Conservation (phyloP, 2,329 filamentous ascomycete genomes). For the Penicillium sp. region DNA sequence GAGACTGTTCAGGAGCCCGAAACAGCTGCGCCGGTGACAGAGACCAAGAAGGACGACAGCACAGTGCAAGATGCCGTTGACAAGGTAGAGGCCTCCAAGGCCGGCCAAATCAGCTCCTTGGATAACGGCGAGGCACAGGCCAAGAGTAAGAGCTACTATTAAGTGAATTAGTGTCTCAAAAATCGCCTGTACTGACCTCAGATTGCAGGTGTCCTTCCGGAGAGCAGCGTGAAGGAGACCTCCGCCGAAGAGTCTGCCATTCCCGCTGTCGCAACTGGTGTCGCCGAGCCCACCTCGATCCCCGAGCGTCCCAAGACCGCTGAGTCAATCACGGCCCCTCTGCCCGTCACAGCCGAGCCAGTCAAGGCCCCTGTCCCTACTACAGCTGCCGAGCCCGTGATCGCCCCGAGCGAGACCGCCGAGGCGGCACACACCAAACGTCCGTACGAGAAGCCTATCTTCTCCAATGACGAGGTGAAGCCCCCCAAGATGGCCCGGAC, state of each 20-base stretch:
- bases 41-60: slow-evolving; percentile 13
- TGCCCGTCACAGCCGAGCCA: neutral
- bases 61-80: slow-evolving; percentile 20
- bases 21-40: slow-evolving; percentile 2
- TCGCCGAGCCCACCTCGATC: slow-evolving; percentile 4
- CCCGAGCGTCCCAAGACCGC: slow-evolving; percentile 13
- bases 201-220: slow-evolving; percentile 21
- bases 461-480: slow-evolving; percentile 33
- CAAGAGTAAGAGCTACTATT: slow-evolving; percentile 16
- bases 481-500: slow-evolving; percentile 39
- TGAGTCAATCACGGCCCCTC: neutral
- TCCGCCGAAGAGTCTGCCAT: slow-evolving; percentile 22
- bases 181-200: neutral
- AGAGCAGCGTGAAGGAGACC: slow-evolving; percentile 19
- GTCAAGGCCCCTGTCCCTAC: slow-evolving; percentile 3
- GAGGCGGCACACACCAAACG: slow-evolving; percentile 33
- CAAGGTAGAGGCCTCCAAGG: slow-evolving; percentile 26
- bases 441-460: slow-evolving; percentile 36
- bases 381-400: slow-evolving; percentile 3
- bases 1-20: neutral
- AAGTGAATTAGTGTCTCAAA: neutral
- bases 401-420: slow-evolving; percentile 13
- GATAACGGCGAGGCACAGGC: slow-evolving; percentile 16
- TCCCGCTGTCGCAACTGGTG: slow-evolving; percentile 6
- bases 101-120: slow-evolving; percentile 16